These are phyloP conservation scores for Tricholoma flavovirens DNA, from an alignment of 768 basidiomycete genomes.

Conservation along the genomic window DNA sequence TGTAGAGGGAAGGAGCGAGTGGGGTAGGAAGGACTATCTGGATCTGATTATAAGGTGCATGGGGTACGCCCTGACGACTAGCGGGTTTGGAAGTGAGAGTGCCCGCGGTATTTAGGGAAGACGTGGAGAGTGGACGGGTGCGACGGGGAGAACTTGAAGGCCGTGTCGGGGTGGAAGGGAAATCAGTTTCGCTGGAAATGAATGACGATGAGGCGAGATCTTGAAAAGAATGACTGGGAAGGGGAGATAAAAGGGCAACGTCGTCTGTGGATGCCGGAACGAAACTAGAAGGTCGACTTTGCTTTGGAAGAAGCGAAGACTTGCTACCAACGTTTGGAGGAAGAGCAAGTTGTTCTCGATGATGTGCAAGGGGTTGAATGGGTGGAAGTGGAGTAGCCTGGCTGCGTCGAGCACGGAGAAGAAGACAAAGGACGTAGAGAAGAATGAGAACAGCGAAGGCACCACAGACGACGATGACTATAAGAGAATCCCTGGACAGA, in stretches of 20 bases:
- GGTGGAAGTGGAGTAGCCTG: conserved; percentile 50
- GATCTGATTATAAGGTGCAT: conserved; percentile 52
- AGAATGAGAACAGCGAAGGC: conserved; percentile 33
- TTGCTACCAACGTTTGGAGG: conserved; percentile 6
- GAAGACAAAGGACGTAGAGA: conserved; percentile 30
- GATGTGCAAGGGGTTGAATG: conserved; percentile 58
- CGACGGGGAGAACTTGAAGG: conserved; percentile 15
- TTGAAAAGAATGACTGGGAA: conserved; percentile 8
- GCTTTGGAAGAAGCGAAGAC: background rate
- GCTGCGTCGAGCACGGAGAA: conserved; percentile 29
- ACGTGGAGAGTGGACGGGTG: conserved; percentile 24
- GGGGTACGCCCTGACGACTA: conserved; percentile 48
- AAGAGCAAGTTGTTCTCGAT: conserved; percentile 28
- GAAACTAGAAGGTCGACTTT: conserved; percentile 4
- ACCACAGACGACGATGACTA: conserved; percentile 47
- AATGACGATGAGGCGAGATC: conserved; percentile 17
- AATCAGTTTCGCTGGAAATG: conserved; percentile 10
- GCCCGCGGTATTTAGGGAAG: conserved; percentile 19
- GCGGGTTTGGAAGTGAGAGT: conserved; percentile 13
- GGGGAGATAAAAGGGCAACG: background rate
- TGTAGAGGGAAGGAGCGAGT: conserved; percentile 38
- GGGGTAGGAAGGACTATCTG: conserved; percentile 68
- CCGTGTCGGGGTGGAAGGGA: conserved; percentile 14
- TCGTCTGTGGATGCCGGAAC: background rate
- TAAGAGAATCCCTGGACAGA: conserved; percentile 36